Conservation (phyloP, 2,329 filamentous ascomycete species). For the Aspergillus tanneri region DNA sequence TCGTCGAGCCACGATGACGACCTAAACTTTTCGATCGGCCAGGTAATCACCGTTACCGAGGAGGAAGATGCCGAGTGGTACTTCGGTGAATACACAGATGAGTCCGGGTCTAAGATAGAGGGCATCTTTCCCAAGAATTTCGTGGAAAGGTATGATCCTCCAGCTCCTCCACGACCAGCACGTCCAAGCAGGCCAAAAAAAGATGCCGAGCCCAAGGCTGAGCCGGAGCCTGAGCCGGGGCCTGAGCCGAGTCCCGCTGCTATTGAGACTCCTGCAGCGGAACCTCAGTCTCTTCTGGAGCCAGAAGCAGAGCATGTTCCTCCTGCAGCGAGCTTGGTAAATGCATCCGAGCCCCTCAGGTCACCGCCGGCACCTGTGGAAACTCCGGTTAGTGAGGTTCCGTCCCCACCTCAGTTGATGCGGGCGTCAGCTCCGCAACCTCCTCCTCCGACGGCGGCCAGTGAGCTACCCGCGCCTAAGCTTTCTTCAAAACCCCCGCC, state of each 20-base stretch:
- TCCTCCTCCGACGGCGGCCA: constrained; percentile 30
- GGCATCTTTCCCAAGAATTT: constrained; percentile 97
- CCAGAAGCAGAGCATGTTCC: constrained; percentile 25
- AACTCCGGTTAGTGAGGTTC: constrained; percentile 26
- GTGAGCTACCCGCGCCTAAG: constrained; percentile 40
- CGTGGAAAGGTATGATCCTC: constrained; percentile 92
- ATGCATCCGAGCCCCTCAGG: constrained; percentile 20
- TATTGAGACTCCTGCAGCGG: constrained; percentile 20
- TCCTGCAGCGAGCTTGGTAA: constrained; percentile 27
- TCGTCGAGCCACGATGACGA: constrained; percentile 91
- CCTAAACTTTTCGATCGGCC: constrained; percentile 77
- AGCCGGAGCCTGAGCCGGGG: constrained; percentile 35
- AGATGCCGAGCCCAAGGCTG: constrained; percentile 43
- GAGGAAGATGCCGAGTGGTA: constrained; percentile 95
- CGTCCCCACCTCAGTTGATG: constrained; percentile 27
- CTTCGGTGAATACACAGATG: constrained; percentile 79
- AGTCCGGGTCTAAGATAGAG: constrained; percentile 69
- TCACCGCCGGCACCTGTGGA: constrained; percentile 25
- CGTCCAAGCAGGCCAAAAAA: constrained; percentile 69
- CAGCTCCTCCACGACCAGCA: constrained; percentile 79
- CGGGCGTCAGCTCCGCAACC: constrained; percentile 29
- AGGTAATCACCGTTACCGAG: constrained; percentile 91
- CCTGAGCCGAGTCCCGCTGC: constrained; percentile 26
- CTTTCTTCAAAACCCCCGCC: constrained; percentile 61
- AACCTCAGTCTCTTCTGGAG: constrained; percentile 25